phyloP scores from a whole-genome alignment of 164 flowering plant genomes.

The Buxus sempervirens region DNA sequence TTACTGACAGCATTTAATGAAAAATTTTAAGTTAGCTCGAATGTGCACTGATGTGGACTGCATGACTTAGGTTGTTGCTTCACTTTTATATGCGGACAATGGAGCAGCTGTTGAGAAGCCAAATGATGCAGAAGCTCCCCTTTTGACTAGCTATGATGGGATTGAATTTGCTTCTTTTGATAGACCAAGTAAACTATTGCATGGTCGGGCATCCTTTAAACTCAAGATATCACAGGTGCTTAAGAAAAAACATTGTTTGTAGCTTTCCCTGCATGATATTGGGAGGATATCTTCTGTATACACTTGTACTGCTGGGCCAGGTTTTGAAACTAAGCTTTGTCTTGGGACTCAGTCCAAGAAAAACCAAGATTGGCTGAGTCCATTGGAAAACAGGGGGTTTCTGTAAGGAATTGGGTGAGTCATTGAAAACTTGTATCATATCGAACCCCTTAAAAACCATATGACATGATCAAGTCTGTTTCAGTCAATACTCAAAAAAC shows the following conservation, averaged over 20 bases:
- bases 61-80: constrained; percentile 60
- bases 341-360: too few species aligned
- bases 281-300: background rate
- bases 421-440: too few species aligned
- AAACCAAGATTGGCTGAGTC: too few species aligned
- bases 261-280: background rate
- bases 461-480: too few species aligned
- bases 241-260: background rate
- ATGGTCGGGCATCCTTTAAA: constrained; percentile 83
- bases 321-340: too few species aligned
- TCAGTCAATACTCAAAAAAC: too few species aligned
- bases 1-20: background rate
- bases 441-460: too few species aligned
- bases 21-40: background rate
- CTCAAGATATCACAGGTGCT: constrained; percentile 87
- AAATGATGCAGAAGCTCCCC: constrained; percentile 57
- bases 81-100: constrained; percentile 73
- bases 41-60: constrained; percentile 8
- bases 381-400: too few species aligned
- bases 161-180: constrained; percentile 64
- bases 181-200: constrained; percentile 60
- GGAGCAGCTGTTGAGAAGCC: constrained; percentile 66
- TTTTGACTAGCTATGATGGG: constrained; percentile 72
- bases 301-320: background rate
- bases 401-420: too few species aligned